Base-by-base conservation (phyloP, 345 rosid species). In the Anastatica hierochuntica region DNA sequence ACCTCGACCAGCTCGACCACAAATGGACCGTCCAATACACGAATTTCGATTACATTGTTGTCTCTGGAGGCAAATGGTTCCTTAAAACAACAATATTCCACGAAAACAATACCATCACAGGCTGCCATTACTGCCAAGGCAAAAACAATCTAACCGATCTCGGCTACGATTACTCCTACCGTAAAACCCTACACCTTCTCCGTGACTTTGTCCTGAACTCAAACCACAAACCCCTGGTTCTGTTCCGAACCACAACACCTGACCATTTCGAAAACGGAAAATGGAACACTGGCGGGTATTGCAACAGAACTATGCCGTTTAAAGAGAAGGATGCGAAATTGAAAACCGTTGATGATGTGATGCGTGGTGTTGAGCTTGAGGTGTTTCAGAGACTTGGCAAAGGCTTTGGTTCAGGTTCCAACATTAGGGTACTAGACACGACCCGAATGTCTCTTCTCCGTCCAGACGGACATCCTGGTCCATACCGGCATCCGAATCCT, bases 41-140 rank as follows among this genome's bases (percentile, higher is more conserved):
- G 45, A 76, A 62, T 60, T 60, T 79, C 26, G 90, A 92, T 58
- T 88, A 81, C 61, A 60, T 72, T 58, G 79, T 92, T 36, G 68
- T 92, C 67, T 83, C 98, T 4, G 90, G 94, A 6, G 98, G 98
- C 9, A 88, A 92, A 74, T 92, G 98, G 98, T 92, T 88, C 70
- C 84, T 92, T 35, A 88, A 92, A 70, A 79, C 90, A n/a, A 69
- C 97, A 19, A 74, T 92, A 54, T 88, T 88, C 70, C 76, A 92
- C 10, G 95, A 85, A 64, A 81, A 85, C 42, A 59, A 69, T 62
- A 75, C 78, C 0, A 20, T 44, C 0, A 56, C 83, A 6, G 97
- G 95, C 64, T 92, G 98, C 78, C 95, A 92, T 65, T 64, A 78
- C 59, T 92, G 98, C 58, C 76, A 83, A 1, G 76, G 79, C 41